phyloP scores from a whole-genome alignment of 2,329 filamentous ascomycete species.

The Trichoderma endophyticum region DNA sequence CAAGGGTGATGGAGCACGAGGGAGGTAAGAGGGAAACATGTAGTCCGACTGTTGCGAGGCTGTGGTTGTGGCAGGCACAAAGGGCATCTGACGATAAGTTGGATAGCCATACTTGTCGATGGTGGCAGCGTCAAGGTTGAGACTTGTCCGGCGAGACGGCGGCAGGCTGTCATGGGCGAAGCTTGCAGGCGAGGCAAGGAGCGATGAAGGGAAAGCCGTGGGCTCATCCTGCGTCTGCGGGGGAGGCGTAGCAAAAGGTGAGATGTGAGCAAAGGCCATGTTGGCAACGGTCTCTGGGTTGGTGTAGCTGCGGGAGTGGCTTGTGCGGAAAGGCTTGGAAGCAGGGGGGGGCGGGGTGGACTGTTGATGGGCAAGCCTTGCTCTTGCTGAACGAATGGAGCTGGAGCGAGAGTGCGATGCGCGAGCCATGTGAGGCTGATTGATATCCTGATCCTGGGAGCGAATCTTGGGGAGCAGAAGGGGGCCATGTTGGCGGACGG shows the following conservation, averaged over 20 bases:
- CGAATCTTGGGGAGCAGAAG: slow-evolving; percentile 82
- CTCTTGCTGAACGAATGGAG: slow-evolving; percentile 12
- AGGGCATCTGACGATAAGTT: slow-evolving; percentile 75
- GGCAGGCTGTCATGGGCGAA: slow-evolving; percentile 43
- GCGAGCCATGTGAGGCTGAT: slow-evolving; percentile 32
- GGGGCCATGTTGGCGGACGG: slow-evolving; percentile 74
- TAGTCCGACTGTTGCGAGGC: slow-evolving; percentile 33
- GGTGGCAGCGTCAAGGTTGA: slow-evolving; percentile 63
- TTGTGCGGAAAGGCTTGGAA: slow-evolving; percentile 37
- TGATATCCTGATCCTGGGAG: slow-evolving; percentile 75
- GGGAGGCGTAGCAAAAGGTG: slow-evolving; percentile 34
- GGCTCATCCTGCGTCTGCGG: slow-evolving; percentile 22
- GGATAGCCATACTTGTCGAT: slow-evolving; percentile 74
- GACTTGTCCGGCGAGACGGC: slow-evolving; percentile 54
- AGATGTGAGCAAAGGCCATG: slow-evolving; percentile 36
- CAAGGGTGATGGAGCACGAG: slow-evolving; percentile 46
- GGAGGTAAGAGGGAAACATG: slow-evolving; percentile 43
- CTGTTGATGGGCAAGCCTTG: slow-evolving; percentile 16
- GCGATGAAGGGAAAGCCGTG: slow-evolving; percentile 38
- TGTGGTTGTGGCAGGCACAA: slow-evolving; percentile 27
- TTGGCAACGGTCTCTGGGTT: slow-evolving; percentile 55
- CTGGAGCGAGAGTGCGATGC: slow-evolving; percentile 11
- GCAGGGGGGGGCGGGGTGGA: slow-evolving; percentile 29
- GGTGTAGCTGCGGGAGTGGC: slow-evolving; percentile 58
- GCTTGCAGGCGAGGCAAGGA: slow-evolving; percentile 66